These are phyloP conservation scores for Vitis vinifera DNA, from an alignment of 164 flowering plant species.

Conservation along the genomic window DNA sequence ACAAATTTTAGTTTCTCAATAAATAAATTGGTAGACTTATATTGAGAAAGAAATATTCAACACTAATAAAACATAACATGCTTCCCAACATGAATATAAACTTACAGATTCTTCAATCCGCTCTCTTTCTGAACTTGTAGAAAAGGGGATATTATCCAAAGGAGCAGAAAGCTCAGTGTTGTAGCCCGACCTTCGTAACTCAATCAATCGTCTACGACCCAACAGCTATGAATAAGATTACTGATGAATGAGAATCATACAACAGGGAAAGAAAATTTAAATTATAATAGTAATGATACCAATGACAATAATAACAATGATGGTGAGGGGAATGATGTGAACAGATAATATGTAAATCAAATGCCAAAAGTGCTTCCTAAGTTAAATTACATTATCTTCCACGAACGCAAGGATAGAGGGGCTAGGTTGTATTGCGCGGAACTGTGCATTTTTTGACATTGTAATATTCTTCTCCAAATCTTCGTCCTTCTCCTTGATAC, in stretches of 20 bases:
- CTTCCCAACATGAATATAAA: background rate
- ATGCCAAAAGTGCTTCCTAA: background rate
- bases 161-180: conserved; percentile 77
- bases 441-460: conserved; percentile 86
- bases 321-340: no score
- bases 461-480: conserved; percentile 37
- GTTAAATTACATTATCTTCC: conserved; percentile 77
- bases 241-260: conserved; percentile 7
- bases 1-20: background rate
- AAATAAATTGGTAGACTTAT: background rate
- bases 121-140: conserved; percentile 74
- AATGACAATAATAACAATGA: no score
- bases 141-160: conserved; percentile 79
- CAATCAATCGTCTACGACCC: conserved; percentile 84
- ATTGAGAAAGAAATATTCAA: background rate
- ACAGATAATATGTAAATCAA: background rate
- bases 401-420: conserved; percentile 81
- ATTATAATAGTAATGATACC: no score
- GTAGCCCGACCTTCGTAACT: conserved; percentile 82
- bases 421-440: conserved; percentile 91
- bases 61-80: background rate
- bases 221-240: conserved; percentile 50
- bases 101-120: conserved; percentile 89
- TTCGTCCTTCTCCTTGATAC: conserved; percentile 34
- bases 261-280: background rate